Conservation (phyloP, 768 basidiomycete genomes). For the Agaricus blazei region DNA sequence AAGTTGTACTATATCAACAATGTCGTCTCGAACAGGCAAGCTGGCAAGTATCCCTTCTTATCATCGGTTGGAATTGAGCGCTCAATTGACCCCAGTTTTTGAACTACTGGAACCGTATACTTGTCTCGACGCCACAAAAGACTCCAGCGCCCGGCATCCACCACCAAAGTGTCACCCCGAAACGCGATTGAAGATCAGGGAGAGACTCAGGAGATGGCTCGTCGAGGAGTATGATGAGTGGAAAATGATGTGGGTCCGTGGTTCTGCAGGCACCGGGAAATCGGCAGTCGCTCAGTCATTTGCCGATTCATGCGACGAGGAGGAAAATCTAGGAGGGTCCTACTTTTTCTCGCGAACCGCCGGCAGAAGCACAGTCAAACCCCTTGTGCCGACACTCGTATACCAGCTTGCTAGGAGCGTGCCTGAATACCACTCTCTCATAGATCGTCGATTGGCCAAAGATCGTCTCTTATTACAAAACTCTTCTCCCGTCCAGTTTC, state of each 20-base stretch:
- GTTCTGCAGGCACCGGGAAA: not conserved
- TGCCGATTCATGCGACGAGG: not conserved
- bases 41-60: no score
- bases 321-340: not conserved
- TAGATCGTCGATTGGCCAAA: not conserved
- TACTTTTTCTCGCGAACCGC: not conserved
- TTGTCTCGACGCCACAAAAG: no score
- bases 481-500: not conserved
- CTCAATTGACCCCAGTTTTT: no score
- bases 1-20: no score
- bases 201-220: not conserved
- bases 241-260: not conserved
- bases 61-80: no score
- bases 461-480: not conserved
- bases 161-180: not conserved
- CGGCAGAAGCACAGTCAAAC: not conserved
- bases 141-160: no score
- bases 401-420: not conserved
- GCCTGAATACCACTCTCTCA: not conserved
- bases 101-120: no score
- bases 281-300: not conserved
- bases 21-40: no score
- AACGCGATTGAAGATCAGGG: not conserved
- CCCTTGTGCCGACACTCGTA: conserved; percentile 1
- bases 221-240: not conserved